A percentile compares a stretch with the other conserved stretches of the same genome.
Conservation (phyloP, 371 early-diverging fungal species). For the Mortierella sp. region DNA sequence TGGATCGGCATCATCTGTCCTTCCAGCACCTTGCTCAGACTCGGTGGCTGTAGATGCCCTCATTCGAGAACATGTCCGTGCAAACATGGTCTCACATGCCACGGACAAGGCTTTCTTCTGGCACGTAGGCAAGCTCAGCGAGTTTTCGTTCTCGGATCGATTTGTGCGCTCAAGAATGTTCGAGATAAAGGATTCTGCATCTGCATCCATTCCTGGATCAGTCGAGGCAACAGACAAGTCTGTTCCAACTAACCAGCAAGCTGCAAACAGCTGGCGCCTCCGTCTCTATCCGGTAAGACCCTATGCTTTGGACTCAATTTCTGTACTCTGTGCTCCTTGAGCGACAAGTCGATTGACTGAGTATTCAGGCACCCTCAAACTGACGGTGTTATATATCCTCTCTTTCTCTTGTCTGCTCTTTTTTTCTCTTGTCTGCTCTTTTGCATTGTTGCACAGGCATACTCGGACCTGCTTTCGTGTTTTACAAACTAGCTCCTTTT, state of each 20-base stretch:
- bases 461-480: constrained; percentile 10
- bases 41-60: constrained; percentile 32
- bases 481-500: neutral
- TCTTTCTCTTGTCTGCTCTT: constrained; percentile 8
- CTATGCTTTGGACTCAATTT: neutral
- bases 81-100: constrained; percentile 22
- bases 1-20: constrained; percentile 33
- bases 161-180: constrained; percentile 53
- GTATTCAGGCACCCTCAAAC: constrained; percentile 28
- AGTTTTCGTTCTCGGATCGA: constrained; percentile 55
- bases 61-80: constrained; percentile 36
- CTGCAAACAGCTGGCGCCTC: constrained; percentile 44
- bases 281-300: constrained; percentile 53
- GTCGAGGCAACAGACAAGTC: neutral
- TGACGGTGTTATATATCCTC: constrained; percentile 39
- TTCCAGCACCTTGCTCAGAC: constrained; percentile 37
- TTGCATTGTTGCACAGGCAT: constrained; percentile 13
- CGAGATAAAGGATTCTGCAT: constrained; percentile 23
- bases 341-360: constrained; percentile 14
- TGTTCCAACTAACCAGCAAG: neutral
- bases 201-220: neutral
- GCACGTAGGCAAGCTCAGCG: constrained; percentile 52
- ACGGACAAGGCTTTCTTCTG: constrained; percentile 46
- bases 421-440: constrained; percentile 5
- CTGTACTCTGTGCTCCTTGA: neutral